Evolutionary conservation across 768 basidiomycete species (phyloP), one percentile per base, ranked within the genome.

Genomic region (Boletus barrowsii): DNA sequence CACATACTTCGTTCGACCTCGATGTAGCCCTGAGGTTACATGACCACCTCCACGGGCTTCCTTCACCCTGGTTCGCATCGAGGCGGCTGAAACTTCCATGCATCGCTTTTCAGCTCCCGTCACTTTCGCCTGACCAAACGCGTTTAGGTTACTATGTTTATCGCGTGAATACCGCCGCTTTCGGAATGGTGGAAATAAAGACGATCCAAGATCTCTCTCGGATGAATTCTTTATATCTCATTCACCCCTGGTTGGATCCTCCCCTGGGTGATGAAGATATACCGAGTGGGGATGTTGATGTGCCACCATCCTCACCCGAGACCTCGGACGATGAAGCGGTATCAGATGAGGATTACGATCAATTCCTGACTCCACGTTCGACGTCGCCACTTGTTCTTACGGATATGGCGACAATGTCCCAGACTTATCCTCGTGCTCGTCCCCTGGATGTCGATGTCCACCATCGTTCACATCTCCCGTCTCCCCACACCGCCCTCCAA

Each of bases 391-490:
- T 22, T 3, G 22, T 22, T 22, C 22, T 22, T 22, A 22, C 22
- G 22, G 22, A 22, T 22, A 22, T 22, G 22, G 22, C 22, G 22
- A 22, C 22, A 22, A 22, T 22, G 22, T 5, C 37, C 40, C 56
- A 66, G 67, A 36, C 57, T n/a, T 50, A 56, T 5, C 44, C 47
- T 11, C 64, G 61, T 10, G 58, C 15, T 11, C 66, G 61, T 1
- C 37, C 50, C 9, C 42, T 58, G 26, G 64, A 64, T 46, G 63
- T 64, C 55, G 64, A 71, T 18, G 48, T 58, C 20, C 72, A 71
- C 49, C 56, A 63, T 18, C 72, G 60, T 48, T 40, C 59, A 40
- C 68, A 63, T 30, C 65, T 62, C 20, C 65, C 58, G 17, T 61
- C 56, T 20, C 54, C 58, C 14, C 62, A 62, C 13, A 32, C 42